Conservation (phyloP, 1,139 yeast species). For the Ogataea hybrid region DNA sequence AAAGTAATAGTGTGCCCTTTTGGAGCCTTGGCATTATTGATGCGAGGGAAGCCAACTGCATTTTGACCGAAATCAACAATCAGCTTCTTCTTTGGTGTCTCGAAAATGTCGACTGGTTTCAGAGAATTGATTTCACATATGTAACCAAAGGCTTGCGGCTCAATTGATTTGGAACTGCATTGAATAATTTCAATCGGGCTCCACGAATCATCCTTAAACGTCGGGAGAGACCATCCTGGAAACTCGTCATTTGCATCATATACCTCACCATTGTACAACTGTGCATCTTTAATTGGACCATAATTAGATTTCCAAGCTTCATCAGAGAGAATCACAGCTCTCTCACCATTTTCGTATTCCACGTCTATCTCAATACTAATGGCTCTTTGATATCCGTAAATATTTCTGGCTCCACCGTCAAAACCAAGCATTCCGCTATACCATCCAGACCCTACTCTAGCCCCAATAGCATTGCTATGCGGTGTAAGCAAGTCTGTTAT, state of each 20-base stretch:
- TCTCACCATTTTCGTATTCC: conserved; percentile 18
- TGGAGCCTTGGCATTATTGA: conserved; percentile 18
- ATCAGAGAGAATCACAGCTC: conserved; percentile 13
- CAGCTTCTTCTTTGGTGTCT: conserved; percentile 21
- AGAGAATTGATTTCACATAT: conserved; percentile 5
- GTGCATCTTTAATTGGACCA: conserved; percentile 23
- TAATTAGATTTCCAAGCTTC: conserved; percentile 17
- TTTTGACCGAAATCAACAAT: conserved; percentile 27
- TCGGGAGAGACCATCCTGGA: conserved; percentile 16
- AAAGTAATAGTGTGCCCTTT: conserved; percentile 23
- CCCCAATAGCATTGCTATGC: conserved; percentile 20
- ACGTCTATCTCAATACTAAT: conserved; percentile 22
- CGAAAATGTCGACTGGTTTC: conserved; percentile 7
- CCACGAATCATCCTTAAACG: conserved; percentile 6
- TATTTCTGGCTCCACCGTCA: conserved; percentile 23
- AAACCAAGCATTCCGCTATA: conserved; percentile 24
- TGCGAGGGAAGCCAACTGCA: conserved; percentile 21
- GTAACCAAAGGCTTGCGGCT: conserved; percentile 15
- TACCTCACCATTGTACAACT: conserved; percentile 26
- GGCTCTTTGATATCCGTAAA: conserved; percentile 23
- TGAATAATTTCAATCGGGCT: conserved; percentile 3
- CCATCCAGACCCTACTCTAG: conserved; percentile 29
- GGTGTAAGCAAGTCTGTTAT: conserved; percentile 11
- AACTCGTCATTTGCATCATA: conserved; percentile 24
- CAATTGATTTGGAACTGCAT: conserved; percentile 4